A percentile compares a stretch with the other conserved stretches of the same genome.
Evolutionary conservation across 2,329 filamentous ascomycete genomes (phyloP).

Genomic region (Hyphodiscus sp.): DNA sequence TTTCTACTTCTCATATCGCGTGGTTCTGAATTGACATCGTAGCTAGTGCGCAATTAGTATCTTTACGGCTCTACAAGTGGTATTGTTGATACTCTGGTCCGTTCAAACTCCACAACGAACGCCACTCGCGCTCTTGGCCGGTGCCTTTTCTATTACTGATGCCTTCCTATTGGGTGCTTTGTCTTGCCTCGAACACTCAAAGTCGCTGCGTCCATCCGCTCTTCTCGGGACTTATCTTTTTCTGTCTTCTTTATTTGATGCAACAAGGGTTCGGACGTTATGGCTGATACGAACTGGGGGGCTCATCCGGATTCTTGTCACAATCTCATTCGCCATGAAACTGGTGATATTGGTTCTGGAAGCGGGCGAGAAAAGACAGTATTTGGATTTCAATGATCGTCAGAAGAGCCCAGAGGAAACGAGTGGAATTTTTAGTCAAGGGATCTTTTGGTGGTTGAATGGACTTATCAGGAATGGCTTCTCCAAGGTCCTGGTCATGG

Average conservation of each 20-base stretch:
- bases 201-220: constrained; percentile 18
- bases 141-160: constrained; percentile 8
- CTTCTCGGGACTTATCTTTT: constrained; percentile 22
- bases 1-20: not conserved
- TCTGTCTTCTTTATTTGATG: constrained; percentile 20
- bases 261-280: constrained; percentile 15
- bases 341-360: constrained; percentile 16
- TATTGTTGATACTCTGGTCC: not conserved
- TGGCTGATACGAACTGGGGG: constrained; percentile 11
- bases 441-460: constrained; percentile 33
- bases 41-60: not conserved
- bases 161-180: constrained; percentile 14
- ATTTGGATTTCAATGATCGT: constrained; percentile 9
- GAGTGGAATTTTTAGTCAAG: constrained; percentile 29
- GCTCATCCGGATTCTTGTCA: constrained; percentile 3
- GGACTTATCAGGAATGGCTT: constrained; percentile 29
- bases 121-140: not conserved
- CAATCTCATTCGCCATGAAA: constrained; percentile 14
- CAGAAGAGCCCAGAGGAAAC: constrained; percentile 25
- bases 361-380: constrained; percentile 14
- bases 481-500: constrained; percentile 22
- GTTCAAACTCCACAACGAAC: not conserved
- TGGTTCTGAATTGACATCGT: no score
- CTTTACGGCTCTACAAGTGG: not conserved
- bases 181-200: constrained; percentile 20